These are phyloP conservation scores for Penicillium oxalicum DNA, from an alignment of 2,329 filamentous ascomycete genomes.

Conservation along the genomic window DNA sequence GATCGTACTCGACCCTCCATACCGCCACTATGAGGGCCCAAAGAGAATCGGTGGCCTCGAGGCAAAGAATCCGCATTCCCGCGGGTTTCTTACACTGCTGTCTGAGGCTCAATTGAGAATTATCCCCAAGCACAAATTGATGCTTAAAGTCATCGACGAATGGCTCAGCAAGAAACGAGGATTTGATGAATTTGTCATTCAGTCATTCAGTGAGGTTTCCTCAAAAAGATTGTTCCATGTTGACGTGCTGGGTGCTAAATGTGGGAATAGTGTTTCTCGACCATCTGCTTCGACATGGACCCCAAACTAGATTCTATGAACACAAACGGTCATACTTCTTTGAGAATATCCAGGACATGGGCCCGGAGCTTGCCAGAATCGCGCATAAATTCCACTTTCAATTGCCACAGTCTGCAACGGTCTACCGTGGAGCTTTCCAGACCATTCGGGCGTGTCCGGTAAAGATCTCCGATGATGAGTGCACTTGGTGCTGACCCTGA, in stretches of 20 bases:
- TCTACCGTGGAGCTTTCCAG: slow-evolving; percentile 83
- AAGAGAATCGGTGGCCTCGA: neutral
- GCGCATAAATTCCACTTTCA: slow-evolving; percentile 6
- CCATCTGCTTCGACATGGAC: slow-evolving; percentile 76
- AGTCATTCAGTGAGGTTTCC: slow-evolving; percentile 61
- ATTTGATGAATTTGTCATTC: slow-evolving; percentile 63
- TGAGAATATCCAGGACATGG: slow-evolving; percentile 44
- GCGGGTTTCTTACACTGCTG: neutral
- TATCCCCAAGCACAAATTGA: slow-evolving; percentile 41
- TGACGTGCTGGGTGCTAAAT: slow-evolving; percentile 17
- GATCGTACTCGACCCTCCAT: neutral
- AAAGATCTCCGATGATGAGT: slow-evolving; percentile 13
- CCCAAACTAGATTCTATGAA: slow-evolving; percentile 58
- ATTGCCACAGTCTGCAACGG: slow-evolving; percentile 52
- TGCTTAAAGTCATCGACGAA: slow-evolving; percentile 58
- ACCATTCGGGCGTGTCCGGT: slow-evolving; percentile 71
- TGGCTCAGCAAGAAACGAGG: slow-evolving; percentile 59
- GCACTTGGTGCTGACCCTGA: neutral
- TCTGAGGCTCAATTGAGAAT: neutral
- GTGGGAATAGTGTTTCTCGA: slow-evolving; percentile 63
- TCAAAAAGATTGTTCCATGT: slow-evolving; percentile 4
- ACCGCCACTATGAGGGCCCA: neutral
- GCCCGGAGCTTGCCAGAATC: slow-evolving; percentile 45
- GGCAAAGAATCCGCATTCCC: neutral
- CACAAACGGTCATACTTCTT: slow-evolving; percentile 80